Percentiles rank a stretch among this genome's conserved stretches.
phyloP scores from a whole-genome alignment of 352 stramenopile species.

The Phytopythium mirpurense region DNA sequence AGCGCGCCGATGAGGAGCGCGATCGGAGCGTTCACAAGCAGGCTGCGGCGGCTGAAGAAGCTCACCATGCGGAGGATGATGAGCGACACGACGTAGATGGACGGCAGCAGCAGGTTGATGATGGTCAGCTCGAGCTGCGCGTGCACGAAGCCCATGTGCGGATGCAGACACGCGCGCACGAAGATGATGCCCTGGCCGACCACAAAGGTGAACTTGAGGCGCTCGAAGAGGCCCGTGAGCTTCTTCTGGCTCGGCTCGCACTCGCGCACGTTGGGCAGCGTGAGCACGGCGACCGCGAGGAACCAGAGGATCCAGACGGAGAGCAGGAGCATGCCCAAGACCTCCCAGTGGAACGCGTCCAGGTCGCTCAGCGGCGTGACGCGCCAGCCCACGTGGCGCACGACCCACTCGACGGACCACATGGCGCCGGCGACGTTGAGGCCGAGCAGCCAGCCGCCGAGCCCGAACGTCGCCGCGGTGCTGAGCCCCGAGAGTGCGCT shows the following conservation, averaged over 20 bases:
- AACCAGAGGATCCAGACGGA: conserved; percentile 83
- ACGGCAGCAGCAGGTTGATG: conserved; percentile 82
- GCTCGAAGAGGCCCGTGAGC: conserved; percentile 63
- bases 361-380: conserved; percentile 68
- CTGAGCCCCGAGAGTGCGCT: conserved; percentile 49
- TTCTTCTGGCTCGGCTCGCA: conserved; percentile 63
- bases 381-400: conserved; percentile 60
- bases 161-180: conserved; percentile 67
- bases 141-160: conserved; percentile 83
- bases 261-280: conserved; percentile 41
- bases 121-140: conserved; percentile 86
- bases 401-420: conserved; percentile 76
- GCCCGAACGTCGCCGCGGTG: conserved; percentile 41
- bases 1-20: conserved; percentile 37
- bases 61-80: conserved; percentile 72
- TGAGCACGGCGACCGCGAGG: conserved; percentile 58
- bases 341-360: conserved; percentile 66
- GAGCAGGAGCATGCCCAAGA: conserved; percentile 75
- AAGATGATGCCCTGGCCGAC: conserved; percentile 79
- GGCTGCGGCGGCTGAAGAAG: conserved; percentile 37
- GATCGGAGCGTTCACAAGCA: conserved; percentile 47
- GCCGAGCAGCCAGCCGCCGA: conserved; percentile 48
- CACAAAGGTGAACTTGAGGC: conserved; percentile 80
- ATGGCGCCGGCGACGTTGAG: conserved; percentile 61
- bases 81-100: conserved; percentile 83